Percentiles rank a stretch among this genome's conserved stretches.
These are phyloP conservation scores for Nitzschia palea DNA, from an alignment of 108 stramenopile species.

Conservation along the genomic window DNA sequence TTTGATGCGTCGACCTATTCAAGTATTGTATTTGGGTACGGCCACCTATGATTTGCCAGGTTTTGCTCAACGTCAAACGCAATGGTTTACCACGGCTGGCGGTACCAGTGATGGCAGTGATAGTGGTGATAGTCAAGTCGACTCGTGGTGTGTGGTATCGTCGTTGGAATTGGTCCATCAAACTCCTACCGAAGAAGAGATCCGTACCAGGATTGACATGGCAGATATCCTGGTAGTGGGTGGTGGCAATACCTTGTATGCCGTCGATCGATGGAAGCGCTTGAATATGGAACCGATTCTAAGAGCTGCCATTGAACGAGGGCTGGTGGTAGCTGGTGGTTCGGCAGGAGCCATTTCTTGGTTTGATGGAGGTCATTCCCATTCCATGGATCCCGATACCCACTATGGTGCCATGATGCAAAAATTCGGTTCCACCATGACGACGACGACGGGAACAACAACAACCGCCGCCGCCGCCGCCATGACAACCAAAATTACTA, in stretches of 20 bases:
- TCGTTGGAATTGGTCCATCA: conserved; percentile 42
- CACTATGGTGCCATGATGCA: conserved; percentile 27
- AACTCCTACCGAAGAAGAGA: conserved; percentile 23
- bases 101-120: not conserved
- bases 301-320: conserved; percentile 32
- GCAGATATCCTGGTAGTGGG: conserved; percentile 70
- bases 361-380: conserved; percentile 82
- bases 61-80: conserved; percentile 6
- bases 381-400: conserved; percentile 53
- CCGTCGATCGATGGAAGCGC: conserved; percentile 73
- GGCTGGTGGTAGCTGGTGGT: conserved; percentile 50
- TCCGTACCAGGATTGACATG: conserved; percentile 37
- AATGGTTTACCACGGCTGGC: conserved; percentile 2
- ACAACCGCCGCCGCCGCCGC: not conserved
- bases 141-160: not conserved
- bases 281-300: conserved; percentile 59
- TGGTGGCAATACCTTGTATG: conserved; percentile 87
- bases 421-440: conserved; percentile 3
- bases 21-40: conserved; percentile 68
- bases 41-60: conserved; percentile 58
- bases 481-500: not conserved
- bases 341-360: conserved; percentile 87
- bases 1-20: too few relatives aligned
- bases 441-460: not conserved
- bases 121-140: not conserved